Evolutionary conservation across 129 eudicot genomes (phyloP).

Genomic region (Cynara cardunculus): DNA sequence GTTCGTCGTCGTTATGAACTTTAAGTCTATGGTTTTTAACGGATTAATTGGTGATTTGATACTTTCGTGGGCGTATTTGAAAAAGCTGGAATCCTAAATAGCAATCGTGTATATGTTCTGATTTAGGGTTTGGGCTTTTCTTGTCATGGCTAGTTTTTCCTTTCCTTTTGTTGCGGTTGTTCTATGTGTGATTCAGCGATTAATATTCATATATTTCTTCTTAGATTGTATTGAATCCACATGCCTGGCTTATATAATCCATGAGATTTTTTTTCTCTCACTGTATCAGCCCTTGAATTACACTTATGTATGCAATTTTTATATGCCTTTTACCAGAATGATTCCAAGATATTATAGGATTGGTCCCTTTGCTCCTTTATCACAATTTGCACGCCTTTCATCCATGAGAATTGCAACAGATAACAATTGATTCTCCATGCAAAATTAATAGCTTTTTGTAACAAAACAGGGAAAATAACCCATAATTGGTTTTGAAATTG

Average conservation of each 20-base stretch:
- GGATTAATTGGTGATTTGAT: background rate
- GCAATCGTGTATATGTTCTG: constrained; percentile 1
- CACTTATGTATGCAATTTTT: background rate
- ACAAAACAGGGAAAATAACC: background rate
- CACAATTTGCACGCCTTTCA: background rate
- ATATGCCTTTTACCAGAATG: background rate
- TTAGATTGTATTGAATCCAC: background rate
- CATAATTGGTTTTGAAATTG: background rate
- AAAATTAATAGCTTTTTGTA: background rate
- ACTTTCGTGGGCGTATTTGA: background rate
- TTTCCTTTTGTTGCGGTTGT: background rate
- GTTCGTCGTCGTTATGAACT: background rate
- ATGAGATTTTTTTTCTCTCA: background rate
- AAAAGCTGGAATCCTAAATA: constrained; percentile 6
- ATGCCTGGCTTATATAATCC: background rate
- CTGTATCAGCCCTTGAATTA: background rate
- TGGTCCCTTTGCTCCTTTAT: background rate
- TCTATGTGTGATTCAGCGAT: background rate
- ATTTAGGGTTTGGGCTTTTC: constrained; percentile 20
- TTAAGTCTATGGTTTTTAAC: background rate
- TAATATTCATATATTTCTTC: background rate
- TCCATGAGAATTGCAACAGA: background rate
- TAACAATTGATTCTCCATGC: background rate
- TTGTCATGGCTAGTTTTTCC: background rate
- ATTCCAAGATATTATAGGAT: background rate